Evolutionary conservation across 169 alveolate species (phyloP), one percentile per base, ranked within the genome.

Genomic region (Pseudocohnilembus persalinus): DNA sequence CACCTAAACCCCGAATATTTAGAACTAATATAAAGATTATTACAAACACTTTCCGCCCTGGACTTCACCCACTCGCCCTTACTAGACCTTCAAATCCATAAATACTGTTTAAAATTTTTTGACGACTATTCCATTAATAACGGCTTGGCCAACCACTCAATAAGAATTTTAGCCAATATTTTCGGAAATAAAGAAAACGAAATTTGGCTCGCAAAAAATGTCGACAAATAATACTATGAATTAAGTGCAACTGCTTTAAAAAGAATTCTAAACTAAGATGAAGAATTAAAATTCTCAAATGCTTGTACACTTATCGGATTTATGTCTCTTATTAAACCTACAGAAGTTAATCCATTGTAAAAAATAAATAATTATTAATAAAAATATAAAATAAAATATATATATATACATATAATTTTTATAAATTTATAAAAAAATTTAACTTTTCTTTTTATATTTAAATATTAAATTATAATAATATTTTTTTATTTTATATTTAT

Each of bases 221-320:
- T 49, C 20, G 30, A 74, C 32, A 24, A 30, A 72, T 28, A 72
- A 0, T 75, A 35, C n/a, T 74, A n/a, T 82, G 74, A 82, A 31
- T 82, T 82, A 26, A 16, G 72, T 27, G 87, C 32, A 81, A n/a
- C 29, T 31, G 27, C 68, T 11, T 26, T 86, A 27, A 86, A 81
- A 86, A 68, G 63, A 74, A 25, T 35, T 72, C 35, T 80, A 20
- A 26, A 49, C 0, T 27, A 49, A 29, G 86, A 86, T n/a, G 77
- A 74, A 31, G 90, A 86, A 68, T 31, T 81, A 0, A 81, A 30
- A n/a, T 86, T 80, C 34, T 86, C 87, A n/a, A 86, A 86, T 35
- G 25, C 86, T 20, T 81, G 86, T 24, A 75, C 34, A 30, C 31
- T 81, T 30, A 65, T 78, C n/a, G 85, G 83, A 6, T 80, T 31